These are phyloP conservation scores for Phylloporus scabripes DNA, from an alignment of 768 basidiomycete genomes.

Conservation along the genomic window DNA sequence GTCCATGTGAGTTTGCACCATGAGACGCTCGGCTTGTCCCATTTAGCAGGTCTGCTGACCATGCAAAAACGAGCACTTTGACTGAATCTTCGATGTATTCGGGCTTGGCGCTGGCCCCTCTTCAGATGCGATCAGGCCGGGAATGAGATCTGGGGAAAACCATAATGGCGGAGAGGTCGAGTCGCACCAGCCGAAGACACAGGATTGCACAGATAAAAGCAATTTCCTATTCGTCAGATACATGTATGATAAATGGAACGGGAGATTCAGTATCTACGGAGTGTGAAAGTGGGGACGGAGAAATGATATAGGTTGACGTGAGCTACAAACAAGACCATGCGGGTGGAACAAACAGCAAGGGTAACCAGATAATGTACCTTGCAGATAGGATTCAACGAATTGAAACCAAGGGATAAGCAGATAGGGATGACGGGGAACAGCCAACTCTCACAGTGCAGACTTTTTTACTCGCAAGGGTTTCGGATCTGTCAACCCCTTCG, in stretches of 20 bases:
- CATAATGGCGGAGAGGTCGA: neutral
- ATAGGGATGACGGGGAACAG: neutral
- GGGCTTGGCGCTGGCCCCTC: neutral
- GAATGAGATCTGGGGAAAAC: neutral
- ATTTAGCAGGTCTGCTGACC: neutral
- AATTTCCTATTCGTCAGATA: slow-evolving; percentile 10
- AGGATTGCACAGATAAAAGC: neutral
- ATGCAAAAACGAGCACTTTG: neutral
- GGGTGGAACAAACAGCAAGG: slow-evolving; percentile 1
- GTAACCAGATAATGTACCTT: slow-evolving; percentile 12
- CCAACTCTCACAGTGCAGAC: neutral
- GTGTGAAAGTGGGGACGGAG: slow-evolving; percentile 1
- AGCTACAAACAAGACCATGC: slow-evolving; percentile 11
- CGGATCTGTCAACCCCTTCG: slow-evolving; percentile 10
- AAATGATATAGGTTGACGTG: slow-evolving; percentile 2
- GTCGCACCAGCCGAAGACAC: neutral
- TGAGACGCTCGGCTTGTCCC: neutral
- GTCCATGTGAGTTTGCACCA: neutral
- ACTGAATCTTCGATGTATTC: neutral
- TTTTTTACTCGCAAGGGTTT: neutral
- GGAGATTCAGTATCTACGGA: slow-evolving; percentile 1
- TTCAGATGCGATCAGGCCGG: neutral
- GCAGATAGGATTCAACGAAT: slow-evolving; percentile 1
- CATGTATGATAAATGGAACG: slow-evolving; percentile 10
- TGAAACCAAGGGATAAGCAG: neutral